These are phyloP conservation scores for Trichaptum fuscoviolaceum DNA, from an alignment of 768 basidiomycete species.

Conservation along the genomic window DNA sequence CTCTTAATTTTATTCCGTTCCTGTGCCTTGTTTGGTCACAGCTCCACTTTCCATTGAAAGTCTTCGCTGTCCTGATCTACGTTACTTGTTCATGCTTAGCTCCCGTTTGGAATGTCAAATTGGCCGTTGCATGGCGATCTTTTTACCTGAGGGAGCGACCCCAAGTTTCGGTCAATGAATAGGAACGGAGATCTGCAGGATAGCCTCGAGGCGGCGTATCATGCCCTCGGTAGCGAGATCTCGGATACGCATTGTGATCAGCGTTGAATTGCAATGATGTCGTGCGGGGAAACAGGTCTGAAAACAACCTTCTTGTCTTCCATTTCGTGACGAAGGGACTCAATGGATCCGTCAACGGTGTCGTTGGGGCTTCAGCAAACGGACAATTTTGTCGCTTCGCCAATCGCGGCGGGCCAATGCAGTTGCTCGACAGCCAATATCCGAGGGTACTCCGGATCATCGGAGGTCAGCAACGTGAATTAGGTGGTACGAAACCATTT, in stretches of 20 bases:
- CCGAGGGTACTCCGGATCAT: not conserved
- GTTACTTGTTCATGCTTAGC: not conserved
- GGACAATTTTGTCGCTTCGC: not conserved
- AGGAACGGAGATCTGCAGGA: not conserved
- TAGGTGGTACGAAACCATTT: not conserved
- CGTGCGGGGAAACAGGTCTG: not conserved
- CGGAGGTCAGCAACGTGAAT: not conserved
- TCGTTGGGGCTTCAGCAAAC: not conserved
- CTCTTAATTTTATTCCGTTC: not conserved
- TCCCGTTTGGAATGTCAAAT: not conserved
- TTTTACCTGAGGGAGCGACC: not conserved
- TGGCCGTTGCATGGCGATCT: not conserved
- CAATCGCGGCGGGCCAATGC: not conserved
- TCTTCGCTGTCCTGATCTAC: not conserved
- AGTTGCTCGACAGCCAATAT: not conserved
- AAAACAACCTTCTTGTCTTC: not conserved
- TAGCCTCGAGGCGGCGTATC: not conserved
- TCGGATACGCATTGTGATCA: constrained; percentile 5
- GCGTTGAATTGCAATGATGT: constrained; percentile 4
- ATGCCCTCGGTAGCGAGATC: not conserved
- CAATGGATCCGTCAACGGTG: not conserved
- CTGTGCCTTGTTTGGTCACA: not conserved
- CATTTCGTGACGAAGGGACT: not conserved
- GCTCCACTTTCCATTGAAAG: not conserved
- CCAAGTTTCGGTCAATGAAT: not conserved